These are phyloP conservation scores for Vinca major DNA, from an alignment of 305 asterid species.

Conservation along the genomic window DNA sequence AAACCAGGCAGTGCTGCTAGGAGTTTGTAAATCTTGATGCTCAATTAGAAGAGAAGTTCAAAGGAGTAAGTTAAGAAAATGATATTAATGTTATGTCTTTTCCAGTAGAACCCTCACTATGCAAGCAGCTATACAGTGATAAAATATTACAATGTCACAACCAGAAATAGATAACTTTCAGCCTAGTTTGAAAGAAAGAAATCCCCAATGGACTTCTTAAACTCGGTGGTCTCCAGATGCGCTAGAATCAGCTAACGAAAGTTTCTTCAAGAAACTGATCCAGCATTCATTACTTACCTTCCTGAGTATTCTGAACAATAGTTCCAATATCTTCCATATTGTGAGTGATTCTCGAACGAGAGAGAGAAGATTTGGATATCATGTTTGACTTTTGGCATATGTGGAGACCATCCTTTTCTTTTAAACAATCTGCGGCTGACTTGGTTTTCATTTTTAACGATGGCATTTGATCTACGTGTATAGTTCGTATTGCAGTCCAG, in stretches of 20 bases:
- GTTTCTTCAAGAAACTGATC: slow-evolving; percentile 2
- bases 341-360: slow-evolving; percentile 37
- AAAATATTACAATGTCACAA: background rate
- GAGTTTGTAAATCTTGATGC: background rate
- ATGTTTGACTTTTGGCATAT: slow-evolving; percentile 59
- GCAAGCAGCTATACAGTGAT: background rate
- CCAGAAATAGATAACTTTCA: background rate
- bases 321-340: slow-evolving; percentile 31
- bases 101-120: background rate
- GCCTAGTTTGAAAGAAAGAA: background rate
- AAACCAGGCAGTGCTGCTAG: background rate
- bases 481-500: slow-evolving; percentile 29
- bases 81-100: background rate
- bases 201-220: background rate
- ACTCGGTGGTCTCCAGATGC: background rate
- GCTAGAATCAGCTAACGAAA: background rate
- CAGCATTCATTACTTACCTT: slow-evolving; percentile 36
- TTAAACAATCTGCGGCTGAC: slow-evolving; percentile 40
- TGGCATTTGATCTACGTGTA: slow-evolving; percentile 69
- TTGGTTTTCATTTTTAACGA: slow-evolving; percentile 76
- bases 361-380: slow-evolving; percentile 66
- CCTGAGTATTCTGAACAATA: slow-evolving; percentile 32
- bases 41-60: background rate
- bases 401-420: slow-evolving; percentile 61
- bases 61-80: background rate